phyloP scores from a whole-genome alignment of 805 yeast species.

The Schizosaccharomyces pombe region DNA sequence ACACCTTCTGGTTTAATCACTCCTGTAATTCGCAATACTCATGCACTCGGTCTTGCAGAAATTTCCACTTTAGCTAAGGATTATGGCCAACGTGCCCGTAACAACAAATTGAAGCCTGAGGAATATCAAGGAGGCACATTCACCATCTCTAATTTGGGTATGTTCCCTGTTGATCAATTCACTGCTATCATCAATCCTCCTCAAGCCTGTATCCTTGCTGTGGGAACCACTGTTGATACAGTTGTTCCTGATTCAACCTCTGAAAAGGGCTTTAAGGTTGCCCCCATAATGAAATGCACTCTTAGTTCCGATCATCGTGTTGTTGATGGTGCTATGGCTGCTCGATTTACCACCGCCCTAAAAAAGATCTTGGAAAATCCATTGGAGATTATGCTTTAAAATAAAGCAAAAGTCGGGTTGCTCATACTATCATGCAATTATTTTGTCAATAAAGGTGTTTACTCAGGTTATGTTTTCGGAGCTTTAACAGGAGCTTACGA shows the following conservation, averaged over 20 bases:
- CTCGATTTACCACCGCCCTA: constrained; percentile 83
- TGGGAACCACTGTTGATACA: constrained; percentile 76
- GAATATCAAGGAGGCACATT: constrained; percentile 99
- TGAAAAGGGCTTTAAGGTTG: constrained; percentile 80
- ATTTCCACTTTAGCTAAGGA: constrained; percentile 75
- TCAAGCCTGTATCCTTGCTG: constrained; percentile 78
- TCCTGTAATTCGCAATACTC: constrained; percentile 79
- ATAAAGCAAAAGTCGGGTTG: too few species aligned
- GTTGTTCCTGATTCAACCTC: constrained; percentile 82
- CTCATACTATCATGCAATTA: too few species aligned
- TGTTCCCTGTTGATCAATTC: constrained; percentile 90
- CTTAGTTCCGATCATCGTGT: constrained; percentile 97
- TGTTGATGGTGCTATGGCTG: constrained; percentile 94
- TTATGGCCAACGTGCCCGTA: constrained; percentile 88
- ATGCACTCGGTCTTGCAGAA: constrained; percentile 58
- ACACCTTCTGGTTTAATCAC: constrained; percentile 94
- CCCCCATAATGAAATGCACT: constrained; percentile 72
- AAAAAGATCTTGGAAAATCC: constrained; percentile 89
- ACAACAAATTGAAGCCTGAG: constrained; percentile 75
- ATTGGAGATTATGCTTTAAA: constrained; percentile 61
- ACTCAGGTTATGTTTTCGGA: too few species aligned
- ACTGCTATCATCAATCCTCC: constrained; percentile 97
- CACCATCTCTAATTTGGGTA: constrained; percentile 94
- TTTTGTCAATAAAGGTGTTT: too few species aligned
- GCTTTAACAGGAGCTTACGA: too few species aligned